Base-by-base conservation (phyloP, 2,329 filamentous ascomycete genomes). In the Proliferodiscus dingleyae region DNA sequence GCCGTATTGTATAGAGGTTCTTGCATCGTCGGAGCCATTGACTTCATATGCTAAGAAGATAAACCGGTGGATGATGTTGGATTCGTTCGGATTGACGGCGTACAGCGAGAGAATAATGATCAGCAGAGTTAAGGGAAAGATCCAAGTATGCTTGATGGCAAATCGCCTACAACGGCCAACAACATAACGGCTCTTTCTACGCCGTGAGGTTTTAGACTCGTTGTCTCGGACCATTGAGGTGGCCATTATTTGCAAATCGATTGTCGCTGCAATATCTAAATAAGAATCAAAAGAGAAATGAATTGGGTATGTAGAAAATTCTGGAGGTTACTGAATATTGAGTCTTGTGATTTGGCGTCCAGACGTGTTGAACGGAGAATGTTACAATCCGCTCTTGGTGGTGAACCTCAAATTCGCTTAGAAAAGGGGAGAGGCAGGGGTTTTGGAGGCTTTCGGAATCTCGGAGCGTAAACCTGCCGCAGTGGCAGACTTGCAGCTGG, bases 21-120 rank as follows among this genome's bases (percentile, higher is more conserved):
- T 63, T 48, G 57, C 54, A 9, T 53, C 54, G 4, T 57, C 46
- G 49, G 68, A 67, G 24, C 46, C 29, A 13, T 85, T 78, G 47
- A 90, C 74, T 46, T 80, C 79, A 71, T 97, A 97, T 41, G 89
- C 93, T 50, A 96, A 81, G 75, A 95, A 95, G 66, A 96, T 81
- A 66, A 89, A 89, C 67, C 75, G 77, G 68, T 87, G 77, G 53
- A 95, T 66, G 10, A 86, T 86, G 66, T 96, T 96, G 47, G 83
- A 80, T 50, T 83, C 74, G 57, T 77, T 80, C 5, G 90, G 90
- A 64, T 89, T 85, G 61, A 87, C 64, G 54, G 81, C 79, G 68
- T 91, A 96, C 51, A 80, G 73, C 38, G 73, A 68, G 49, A 87
- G 68, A 61, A 90, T 74, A 61, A 81, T 58, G 48, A 74, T 49